Base-by-base conservation (phyloP, 2,329 filamentous ascomycete genomes). In the Cordyceps cicadae region DNA sequence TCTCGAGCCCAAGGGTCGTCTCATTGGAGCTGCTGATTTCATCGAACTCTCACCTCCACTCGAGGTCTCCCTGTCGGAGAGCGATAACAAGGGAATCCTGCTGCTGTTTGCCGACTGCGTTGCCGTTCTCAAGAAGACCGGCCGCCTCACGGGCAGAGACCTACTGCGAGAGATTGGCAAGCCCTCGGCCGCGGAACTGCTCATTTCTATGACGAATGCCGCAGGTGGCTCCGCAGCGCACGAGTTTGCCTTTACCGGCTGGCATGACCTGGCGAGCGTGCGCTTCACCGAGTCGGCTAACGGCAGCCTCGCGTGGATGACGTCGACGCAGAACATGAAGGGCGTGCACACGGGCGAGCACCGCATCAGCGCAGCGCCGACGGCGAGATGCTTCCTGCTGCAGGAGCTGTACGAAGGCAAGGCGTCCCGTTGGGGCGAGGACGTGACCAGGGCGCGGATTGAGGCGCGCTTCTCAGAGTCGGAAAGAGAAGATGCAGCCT, bases 151-250 rank as follows among this genome's bases (percentile, higher is more conserved):
- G 8, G 90, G 90, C 5, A 87, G 90, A 45, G 89, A 90, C 61
- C 76, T 97, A 57, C 75, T 95, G 59, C 86, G 92, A 3, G 92
- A 97, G 68, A 81, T 97, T 41, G 92, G 97, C 68, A 92, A 89
- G 68, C 88, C 88, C 24, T 88, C 85, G 2, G 80, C 85, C 1
- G 83, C 85, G 45, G 81, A 81, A 3, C 75, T 87, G 62, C 79
- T 87, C 62, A 81, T 82, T 29, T 84, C 83, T 11, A 84, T 86
- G 78, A 86, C 83, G 12, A 85, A 86, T 62, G 81, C 81, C 26
- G 84, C 80, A 32, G 84, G 80, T 37, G 85, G 85, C 0, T 79
- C 80, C 11, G 81, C 82, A 12, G 77, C 80, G 0, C 87, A 86
- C 63, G 90, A 95, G 52, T 83, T 96, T 52, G 82, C 82, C 1